Conservation (phyloP, 768 basidiomycete species). For the Pleurotus tuoliensis region DNA sequence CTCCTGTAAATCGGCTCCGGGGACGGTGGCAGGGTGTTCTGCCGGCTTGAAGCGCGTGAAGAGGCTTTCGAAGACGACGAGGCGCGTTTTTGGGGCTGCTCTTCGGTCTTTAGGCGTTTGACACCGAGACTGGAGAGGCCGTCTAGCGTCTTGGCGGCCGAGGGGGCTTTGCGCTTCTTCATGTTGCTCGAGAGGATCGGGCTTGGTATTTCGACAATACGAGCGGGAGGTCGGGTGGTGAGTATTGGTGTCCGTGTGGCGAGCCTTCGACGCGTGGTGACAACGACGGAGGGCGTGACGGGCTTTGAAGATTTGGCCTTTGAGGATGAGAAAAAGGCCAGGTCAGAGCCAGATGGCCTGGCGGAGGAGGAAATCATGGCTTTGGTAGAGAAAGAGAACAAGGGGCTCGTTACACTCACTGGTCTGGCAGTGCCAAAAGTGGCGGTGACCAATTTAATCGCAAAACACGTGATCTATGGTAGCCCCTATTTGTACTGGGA, state of each 20-base stretch:
- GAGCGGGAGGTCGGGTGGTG: constrained; percentile 13
- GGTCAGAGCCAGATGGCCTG: constrained; percentile 20
- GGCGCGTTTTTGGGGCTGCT: constrained; percentile 26
- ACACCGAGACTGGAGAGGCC: constrained; percentile 18
- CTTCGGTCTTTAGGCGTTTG: constrained; percentile 37
- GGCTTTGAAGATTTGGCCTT: constrained; percentile 17
- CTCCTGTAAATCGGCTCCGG: constrained; percentile 54
- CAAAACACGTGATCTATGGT: background rate
- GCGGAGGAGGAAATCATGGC: constrained; percentile 18
- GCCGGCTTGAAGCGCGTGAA: constrained; percentile 43
- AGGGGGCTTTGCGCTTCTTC: constrained; percentile 32
- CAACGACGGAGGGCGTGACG: constrained; percentile 28
- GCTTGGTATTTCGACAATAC: constrained; percentile 24
- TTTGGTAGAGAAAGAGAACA: constrained; percentile 6
- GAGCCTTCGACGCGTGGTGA: constrained; percentile 27
- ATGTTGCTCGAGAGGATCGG: constrained; percentile 20
- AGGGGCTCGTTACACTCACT: background rate
- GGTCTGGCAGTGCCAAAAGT: background rate
- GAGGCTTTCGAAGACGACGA: constrained; percentile 30
- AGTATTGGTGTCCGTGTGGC: constrained; percentile 14
- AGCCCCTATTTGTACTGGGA: too few relatives aligned
- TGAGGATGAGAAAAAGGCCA: constrained; percentile 28
- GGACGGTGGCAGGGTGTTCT: constrained; percentile 35
- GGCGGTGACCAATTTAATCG: background rate
- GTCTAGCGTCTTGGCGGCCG: constrained; percentile 13